These are phyloP conservation scores for Pythium angustatum DNA, from an alignment of 352 stramenopile species.

Conservation along the genomic window DNA sequence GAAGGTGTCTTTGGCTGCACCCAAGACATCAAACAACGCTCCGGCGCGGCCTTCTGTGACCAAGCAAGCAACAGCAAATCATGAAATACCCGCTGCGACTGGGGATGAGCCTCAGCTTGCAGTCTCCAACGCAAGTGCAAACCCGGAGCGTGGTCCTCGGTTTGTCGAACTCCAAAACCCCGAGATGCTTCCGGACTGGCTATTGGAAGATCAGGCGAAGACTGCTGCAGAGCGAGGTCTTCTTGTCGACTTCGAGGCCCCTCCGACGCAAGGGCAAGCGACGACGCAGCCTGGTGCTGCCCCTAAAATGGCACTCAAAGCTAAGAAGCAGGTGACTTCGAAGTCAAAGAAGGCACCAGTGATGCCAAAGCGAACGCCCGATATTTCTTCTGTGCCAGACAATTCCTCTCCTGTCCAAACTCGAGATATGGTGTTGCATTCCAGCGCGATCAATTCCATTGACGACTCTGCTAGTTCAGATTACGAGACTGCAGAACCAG, in stretches of 20 bases:
- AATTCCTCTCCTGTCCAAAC: slow-evolving; percentile 13
- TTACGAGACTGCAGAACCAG: slow-evolving; percentile 29
- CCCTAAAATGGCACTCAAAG: neutral
- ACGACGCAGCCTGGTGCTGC: neutral
- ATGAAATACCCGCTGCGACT: neutral
- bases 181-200: slow-evolving; percentile 29
- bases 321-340: neutral
- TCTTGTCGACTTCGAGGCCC: neutral
- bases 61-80: neutral
- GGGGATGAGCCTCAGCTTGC: slow-evolving; percentile 4
- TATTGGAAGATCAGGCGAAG: slow-evolving; percentile 29
- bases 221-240: slow-evolving; percentile 20
- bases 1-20: neutral
- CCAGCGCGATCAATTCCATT: slow-evolving; percentile 31
- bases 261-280: neutral
- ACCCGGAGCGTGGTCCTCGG: neutral
- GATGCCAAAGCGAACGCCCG: neutral
- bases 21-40: neutral
- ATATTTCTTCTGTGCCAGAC: neutral
- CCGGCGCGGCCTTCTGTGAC: neutral
- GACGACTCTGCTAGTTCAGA: slow-evolving; percentile 37
- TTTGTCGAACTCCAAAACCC: slow-evolving; percentile 31
- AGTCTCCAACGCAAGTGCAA: neutral
- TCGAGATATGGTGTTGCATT: slow-evolving; percentile 30
- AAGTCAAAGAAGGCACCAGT: slow-evolving; percentile 5